Evolutionary conservation across 2,329 filamentous ascomycete species (phyloP).

Genomic region (Malbranchea zuffiana): DNA sequence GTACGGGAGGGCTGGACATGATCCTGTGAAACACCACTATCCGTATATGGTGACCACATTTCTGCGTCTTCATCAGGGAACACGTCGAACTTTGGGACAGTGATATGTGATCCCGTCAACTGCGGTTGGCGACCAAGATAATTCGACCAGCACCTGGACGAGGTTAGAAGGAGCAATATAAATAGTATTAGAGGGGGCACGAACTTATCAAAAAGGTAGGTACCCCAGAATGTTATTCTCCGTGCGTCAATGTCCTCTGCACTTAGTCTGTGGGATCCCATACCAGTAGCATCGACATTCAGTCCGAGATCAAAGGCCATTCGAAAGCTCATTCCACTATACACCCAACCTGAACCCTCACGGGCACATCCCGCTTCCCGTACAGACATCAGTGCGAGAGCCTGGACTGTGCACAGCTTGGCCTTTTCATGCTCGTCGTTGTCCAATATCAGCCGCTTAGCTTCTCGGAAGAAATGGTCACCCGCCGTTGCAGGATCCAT

Average conservation of each 20-base stretch:
- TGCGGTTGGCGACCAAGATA: constrained; percentile 88
- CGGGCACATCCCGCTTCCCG: constrained; percentile 87
- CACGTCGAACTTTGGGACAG: constrained; percentile 78
- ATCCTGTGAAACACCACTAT: constrained; percentile 62
- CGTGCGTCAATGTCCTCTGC: constrained; percentile 83
- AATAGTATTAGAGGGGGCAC: constrained; percentile 16
- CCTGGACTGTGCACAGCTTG: constrained; percentile 80
- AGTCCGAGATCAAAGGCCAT: constrained; percentile 94
- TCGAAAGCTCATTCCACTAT: constrained; percentile 94
- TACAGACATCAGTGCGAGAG: constrained; percentile 88
- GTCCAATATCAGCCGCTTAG: constrained; percentile 77
- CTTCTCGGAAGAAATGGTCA: constrained; percentile 91
- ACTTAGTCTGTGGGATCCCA: constrained; percentile 53
- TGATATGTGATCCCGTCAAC: constrained; percentile 66
- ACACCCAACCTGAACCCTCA: constrained; percentile 95
- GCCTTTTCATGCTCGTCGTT: constrained; percentile 91
- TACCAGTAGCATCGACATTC: constrained; percentile 66
- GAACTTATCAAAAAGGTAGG: constrained; percentile 89
- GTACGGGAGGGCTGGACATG: constrained; percentile 67
- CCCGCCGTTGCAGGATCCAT: constrained; percentile 77
- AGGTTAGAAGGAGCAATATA: background rate
- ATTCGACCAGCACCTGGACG: constrained; percentile 73
- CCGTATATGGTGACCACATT: constrained; percentile 79
- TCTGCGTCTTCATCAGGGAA: constrained; percentile 81
- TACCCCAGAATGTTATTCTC: constrained; percentile 92